Evolutionary conservation across 768 basidiomycete genomes (phyloP).

Genomic region (Mycena capillaripes): DNA sequence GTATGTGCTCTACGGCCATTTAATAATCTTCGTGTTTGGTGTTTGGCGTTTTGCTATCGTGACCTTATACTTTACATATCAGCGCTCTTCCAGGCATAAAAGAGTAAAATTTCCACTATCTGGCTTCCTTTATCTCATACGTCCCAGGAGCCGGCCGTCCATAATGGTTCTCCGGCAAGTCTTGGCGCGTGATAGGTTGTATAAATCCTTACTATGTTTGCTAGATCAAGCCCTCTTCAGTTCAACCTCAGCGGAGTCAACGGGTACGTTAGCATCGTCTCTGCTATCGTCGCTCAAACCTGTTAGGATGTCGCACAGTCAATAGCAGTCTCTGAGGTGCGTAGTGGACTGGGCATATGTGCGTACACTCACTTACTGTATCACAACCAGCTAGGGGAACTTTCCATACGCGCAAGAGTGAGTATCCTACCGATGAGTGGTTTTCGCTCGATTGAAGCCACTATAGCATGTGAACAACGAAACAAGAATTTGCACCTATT

Average conservation of each 20-base stretch:
- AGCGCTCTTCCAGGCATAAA: slow-evolving; percentile 12
- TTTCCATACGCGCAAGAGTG: background rate
- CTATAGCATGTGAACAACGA: background rate
- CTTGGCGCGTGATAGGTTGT: background rate
- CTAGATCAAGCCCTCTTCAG: slow-evolving; percentile 14
- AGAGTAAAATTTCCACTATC: background rate
- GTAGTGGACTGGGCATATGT: too few relatives aligned
- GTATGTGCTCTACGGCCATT: background rate
- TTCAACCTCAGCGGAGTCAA: background rate
- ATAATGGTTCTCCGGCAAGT: slow-evolving; percentile 16
- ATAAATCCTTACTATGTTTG: background rate
- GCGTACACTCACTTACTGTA: background rate
- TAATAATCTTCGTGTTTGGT: background rate
- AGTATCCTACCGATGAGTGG: background rate
- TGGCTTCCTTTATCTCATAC: background rate
- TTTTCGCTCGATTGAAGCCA: background rate
- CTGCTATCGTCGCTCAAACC: background rate
- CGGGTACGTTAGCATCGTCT: background rate
- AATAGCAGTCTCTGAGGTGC: slow-evolving; percentile 23
- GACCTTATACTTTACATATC: background rate
- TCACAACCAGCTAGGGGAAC: slow-evolving; percentile 23
- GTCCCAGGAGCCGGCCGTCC: slow-evolving; percentile 17
- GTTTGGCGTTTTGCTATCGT: background rate
- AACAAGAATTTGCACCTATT: slow-evolving; percentile 17
- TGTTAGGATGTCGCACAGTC: slow-evolving; percentile 2